These are phyloP conservation scores for Colletotrichum aenigma DNA, from an alignment of 2,329 filamentous ascomycete species.

Conservation along the genomic window DNA sequence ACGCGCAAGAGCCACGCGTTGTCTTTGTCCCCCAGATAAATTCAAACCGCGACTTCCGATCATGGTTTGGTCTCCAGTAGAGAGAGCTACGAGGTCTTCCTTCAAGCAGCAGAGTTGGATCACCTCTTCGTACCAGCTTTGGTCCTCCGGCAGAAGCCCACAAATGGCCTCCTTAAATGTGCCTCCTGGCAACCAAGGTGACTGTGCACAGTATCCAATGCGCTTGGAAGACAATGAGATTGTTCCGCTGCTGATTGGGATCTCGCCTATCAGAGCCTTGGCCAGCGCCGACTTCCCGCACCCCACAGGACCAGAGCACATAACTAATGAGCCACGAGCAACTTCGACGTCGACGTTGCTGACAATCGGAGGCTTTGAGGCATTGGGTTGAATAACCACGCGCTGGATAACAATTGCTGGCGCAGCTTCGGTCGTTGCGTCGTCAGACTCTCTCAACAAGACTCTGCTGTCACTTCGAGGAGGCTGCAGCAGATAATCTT, in stretches of 20 bases:
- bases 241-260: neutral
- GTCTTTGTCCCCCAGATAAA: conserved; percentile 26
- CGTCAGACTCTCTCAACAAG: neutral
- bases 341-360: neutral
- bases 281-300: conserved; percentile 23
- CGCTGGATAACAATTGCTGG: neutral
- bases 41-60: conserved; percentile 22
- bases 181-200: conserved; percentile 23
- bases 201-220: conserved; percentile 24
- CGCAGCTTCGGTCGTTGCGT: neutral
- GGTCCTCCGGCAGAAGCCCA: conserved; percentile 23
- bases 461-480: neutral
- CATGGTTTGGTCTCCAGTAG: conserved; percentile 16
- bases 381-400: neutral
- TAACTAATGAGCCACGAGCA: neutral
- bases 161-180: conserved; percentile 24
- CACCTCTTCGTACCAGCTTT: conserved; percentile 35
- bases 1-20: conserved; percentile 24
- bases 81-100: conserved; percentile 21
- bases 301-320: conserved; percentile 10
- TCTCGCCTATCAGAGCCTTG: conserved; percentile 26
- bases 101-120: conserved; percentile 21
- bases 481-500: conserved; percentile 16
- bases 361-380: neutral
- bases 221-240: neutral